phyloP scores from a whole-genome alignment of 129 eudicot genomes.

The Escallonia herrerae region DNA sequence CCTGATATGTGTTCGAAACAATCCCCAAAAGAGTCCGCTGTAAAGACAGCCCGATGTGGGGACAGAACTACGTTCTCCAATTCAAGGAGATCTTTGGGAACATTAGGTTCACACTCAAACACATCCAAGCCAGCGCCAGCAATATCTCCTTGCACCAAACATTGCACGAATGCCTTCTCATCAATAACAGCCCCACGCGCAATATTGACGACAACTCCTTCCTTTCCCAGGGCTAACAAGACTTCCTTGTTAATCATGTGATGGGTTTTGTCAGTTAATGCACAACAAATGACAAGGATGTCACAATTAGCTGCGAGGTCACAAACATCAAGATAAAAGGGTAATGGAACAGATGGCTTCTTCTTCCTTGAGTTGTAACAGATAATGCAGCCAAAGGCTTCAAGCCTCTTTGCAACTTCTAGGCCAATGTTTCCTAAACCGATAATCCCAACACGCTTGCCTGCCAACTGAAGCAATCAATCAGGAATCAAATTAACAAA shows the following conservation, averaged over 20 bases:
- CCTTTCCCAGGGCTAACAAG: conserved; percentile 44
- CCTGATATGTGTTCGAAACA: conserved; percentile 32
- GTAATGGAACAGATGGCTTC: conserved; percentile 41
- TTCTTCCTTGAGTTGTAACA: conserved; percentile 56
- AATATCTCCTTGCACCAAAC: conserved; percentile 47
- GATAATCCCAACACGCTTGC: conserved; percentile 76
- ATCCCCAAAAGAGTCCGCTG: conserved; percentile 37
- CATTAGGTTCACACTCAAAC: conserved; percentile 64
- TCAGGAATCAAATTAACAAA: neutral
- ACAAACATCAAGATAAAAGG: conserved; percentile 24
- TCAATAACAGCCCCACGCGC: conserved; percentile 64
- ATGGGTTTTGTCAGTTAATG: conserved; percentile 54
- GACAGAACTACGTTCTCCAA: conserved; percentile 66
- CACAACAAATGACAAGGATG: conserved; percentile 55
- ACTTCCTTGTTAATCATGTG: conserved; percentile 55
- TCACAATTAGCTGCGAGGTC: conserved; percentile 50
- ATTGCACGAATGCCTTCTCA: conserved; percentile 50
- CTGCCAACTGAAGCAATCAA: conserved; percentile 41
- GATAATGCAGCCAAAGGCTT: conserved; percentile 52
- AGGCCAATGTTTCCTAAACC: conserved; percentile 81
- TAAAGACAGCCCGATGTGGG: conserved; percentile 53
- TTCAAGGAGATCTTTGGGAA: conserved; percentile 33
- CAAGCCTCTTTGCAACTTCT: conserved; percentile 65
- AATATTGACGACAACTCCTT: conserved; percentile 57
- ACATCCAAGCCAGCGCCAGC: conserved; percentile 92